Evolutionary conservation across 2,329 filamentous ascomycete species (phyloP).

Genomic region (Fusarium equiseti): DNA sequence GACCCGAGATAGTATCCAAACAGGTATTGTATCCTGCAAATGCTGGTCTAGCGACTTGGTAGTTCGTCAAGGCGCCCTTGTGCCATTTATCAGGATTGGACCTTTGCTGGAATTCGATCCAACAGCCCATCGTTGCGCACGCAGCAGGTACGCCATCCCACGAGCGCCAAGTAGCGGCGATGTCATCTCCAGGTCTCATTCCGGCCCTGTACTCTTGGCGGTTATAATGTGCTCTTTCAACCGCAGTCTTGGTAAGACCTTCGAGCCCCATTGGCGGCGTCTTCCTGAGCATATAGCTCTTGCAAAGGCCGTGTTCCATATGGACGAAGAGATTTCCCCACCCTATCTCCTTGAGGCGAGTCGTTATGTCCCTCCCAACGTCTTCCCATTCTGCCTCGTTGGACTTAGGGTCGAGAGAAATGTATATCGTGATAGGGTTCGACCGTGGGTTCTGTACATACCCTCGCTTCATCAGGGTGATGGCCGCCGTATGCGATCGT

Average conservation of each 20-base stretch:
- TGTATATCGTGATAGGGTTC: slow-evolving; percentile 2
- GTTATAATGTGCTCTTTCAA: background rate
- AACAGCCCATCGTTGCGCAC: background rate
- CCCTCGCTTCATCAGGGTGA: background rate
- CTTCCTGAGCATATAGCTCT: background rate
- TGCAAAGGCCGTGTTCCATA: slow-evolving; percentile 3
- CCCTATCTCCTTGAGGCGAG: background rate
- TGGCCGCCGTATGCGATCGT: background rate
- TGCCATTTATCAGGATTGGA: background rate
- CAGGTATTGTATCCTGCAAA: background rate
- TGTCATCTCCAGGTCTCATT: background rate
- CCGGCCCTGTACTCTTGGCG: background rate
- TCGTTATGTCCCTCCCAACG: background rate
- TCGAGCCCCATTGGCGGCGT: background rate
- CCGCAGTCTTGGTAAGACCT: background rate
- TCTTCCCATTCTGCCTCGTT: slow-evolving; percentile 5
- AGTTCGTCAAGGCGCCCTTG: background rate
- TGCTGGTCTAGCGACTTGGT: background rate
- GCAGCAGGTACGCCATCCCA: background rate
- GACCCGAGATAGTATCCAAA: background rate
- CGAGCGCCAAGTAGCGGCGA: background rate
- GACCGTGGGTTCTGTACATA: background rate
- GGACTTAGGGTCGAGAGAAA: background rate
- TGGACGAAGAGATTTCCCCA: background rate
- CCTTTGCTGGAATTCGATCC: background rate